phyloP scores from a whole-genome alignment of 2,329 filamentous ascomycete species.

The Stachybotrys chartarum region DNA sequence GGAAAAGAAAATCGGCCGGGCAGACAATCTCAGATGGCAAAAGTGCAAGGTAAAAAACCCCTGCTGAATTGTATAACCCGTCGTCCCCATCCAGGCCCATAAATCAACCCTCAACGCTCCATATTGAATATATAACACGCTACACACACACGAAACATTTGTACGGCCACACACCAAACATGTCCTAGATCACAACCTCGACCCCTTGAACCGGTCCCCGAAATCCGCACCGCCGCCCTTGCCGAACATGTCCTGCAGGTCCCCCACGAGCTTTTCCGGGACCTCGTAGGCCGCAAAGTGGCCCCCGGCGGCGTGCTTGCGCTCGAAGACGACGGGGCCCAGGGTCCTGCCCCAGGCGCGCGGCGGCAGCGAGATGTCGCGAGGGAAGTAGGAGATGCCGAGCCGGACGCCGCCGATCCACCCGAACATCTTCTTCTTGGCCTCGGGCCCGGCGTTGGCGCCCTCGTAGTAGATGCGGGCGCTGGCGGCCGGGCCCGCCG shows the following conservation, averaged over 20 bases:
- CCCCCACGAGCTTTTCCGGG: constrained; percentile 43
- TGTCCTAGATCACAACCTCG: no score
- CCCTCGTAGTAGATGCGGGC: constrained; percentile 65
- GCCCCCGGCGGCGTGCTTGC: constrained; percentile 40
- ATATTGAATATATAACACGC: no score
- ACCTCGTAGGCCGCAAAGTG: constrained; percentile 56
- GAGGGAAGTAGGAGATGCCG: constrained; percentile 47
- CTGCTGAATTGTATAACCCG: no score
- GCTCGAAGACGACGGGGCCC: constrained; percentile 52
- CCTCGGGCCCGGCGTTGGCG: constrained; percentile 28
- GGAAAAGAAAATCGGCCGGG: no score
- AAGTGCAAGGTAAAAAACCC: no score
- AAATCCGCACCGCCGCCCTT: no score
- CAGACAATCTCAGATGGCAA: no score
- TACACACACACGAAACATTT: no score
- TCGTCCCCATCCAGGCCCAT: no score
- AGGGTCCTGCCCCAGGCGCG: constrained; percentile 48
- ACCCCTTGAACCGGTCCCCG: no score
- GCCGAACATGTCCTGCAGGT: constrained; percentile 49
- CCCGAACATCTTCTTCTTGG: background rate
- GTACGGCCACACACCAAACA: no score
- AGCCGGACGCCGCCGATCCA: constrained; percentile 7
- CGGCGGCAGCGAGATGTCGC: constrained; percentile 47
- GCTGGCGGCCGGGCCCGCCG: constrained; percentile 58
- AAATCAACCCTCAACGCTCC: no score